Evolutionary conservation across 2,329 filamentous ascomycete genomes (phyloP).

Genomic region (Botryosphaeria dothidea): DNA sequence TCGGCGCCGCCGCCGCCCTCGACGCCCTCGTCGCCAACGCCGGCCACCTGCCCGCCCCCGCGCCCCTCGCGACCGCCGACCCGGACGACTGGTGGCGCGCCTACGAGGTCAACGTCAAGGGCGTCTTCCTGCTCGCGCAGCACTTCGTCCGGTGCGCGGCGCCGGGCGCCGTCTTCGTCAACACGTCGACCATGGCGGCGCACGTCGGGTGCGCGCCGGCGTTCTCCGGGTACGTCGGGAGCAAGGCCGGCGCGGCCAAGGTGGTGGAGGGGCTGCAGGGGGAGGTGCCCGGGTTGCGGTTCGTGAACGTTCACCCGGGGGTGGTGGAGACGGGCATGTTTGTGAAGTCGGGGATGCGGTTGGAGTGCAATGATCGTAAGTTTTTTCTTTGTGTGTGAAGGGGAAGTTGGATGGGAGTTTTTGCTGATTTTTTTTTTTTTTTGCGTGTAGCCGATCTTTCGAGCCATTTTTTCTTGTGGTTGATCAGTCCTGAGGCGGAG

Average conservation of each 20-base stretch:
- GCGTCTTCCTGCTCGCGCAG: conserved; percentile 25
- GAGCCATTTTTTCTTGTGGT: conserved; percentile 34
- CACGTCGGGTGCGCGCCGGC: conserved; percentile 18
- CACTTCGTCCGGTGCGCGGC: conserved; percentile 27
- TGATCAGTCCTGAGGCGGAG: conserved; percentile 30
- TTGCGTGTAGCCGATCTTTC: conserved; percentile 24
- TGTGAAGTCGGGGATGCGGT: neutral
- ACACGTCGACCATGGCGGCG: conserved; percentile 24
- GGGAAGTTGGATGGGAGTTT: no score
- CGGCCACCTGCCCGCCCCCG: conserved; percentile 19
- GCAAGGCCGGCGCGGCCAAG: conserved; percentile 39
- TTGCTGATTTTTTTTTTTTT: neutral
- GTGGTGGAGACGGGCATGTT: conserved; percentile 42
- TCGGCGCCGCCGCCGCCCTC: conserved; percentile 22
- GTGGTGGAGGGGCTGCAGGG: conserved; percentile 38
- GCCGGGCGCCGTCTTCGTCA: conserved; percentile 25
- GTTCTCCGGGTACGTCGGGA: conserved; percentile 32
- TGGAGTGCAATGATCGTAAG: neutral
- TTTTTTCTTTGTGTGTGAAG: neutral
- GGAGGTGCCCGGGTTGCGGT: conserved; percentile 39
- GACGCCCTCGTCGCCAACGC: conserved; percentile 30
- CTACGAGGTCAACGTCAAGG: conserved; percentile 24
- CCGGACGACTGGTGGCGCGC: conserved; percentile 21
- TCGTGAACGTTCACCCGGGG: conserved; percentile 47
- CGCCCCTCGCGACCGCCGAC: conserved; percentile 16